These are phyloP conservation scores for Monoraphidium neglectum DNA, from an alignment of 139 green algal genomes.

Conservation along the genomic window DNA sequence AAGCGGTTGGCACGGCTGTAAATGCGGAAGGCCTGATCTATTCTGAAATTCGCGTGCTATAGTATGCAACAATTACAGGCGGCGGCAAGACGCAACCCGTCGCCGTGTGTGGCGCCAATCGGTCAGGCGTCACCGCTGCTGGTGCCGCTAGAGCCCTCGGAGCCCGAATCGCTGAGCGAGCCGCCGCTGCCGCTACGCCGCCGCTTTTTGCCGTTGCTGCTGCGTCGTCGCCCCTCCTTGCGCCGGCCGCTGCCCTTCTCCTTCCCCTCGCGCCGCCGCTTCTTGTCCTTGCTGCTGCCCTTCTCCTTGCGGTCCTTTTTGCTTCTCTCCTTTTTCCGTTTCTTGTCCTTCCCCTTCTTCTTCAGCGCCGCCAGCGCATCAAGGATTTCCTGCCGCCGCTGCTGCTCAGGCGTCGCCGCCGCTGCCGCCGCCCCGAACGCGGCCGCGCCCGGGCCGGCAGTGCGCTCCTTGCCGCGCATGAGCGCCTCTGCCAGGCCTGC, in stretches of 20 bases:
- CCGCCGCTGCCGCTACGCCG: background rate
- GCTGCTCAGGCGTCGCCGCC: background rate
- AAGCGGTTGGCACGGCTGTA: no score
- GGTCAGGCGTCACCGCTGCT: background rate
- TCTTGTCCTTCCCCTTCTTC: conserved; percentile 24
- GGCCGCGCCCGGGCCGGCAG: conserved; percentile 13
- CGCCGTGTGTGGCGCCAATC: no score
- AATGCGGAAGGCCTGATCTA: no score
- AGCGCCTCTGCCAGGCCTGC: conserved; percentile 48
- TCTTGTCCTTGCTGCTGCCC: conserved; percentile 34
- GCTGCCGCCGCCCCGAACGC: conserved; percentile 15
- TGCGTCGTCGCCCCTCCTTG: background rate
- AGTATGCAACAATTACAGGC: no score
- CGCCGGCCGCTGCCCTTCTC: background rate
- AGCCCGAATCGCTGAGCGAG: background rate
- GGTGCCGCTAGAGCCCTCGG: background rate
- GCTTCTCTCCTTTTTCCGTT: conserved; percentile 31
- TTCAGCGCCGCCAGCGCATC: conserved; percentile 29
- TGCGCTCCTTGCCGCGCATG: conserved; percentile 32
- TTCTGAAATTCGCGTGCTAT: no score
- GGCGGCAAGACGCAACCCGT: no score
- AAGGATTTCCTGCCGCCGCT: conserved; percentile 10
- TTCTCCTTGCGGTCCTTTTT: conserved; percentile 13
- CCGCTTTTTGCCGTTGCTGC: background rate
- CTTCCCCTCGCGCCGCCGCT: conserved; percentile 1